Percentiles rank a stretch among this genome's conserved stretches.
These are phyloP conservation scores for Flaveria sonorensis DNA, from an alignment of 129 eudicot genomes.

Conservation along the genomic window DNA sequence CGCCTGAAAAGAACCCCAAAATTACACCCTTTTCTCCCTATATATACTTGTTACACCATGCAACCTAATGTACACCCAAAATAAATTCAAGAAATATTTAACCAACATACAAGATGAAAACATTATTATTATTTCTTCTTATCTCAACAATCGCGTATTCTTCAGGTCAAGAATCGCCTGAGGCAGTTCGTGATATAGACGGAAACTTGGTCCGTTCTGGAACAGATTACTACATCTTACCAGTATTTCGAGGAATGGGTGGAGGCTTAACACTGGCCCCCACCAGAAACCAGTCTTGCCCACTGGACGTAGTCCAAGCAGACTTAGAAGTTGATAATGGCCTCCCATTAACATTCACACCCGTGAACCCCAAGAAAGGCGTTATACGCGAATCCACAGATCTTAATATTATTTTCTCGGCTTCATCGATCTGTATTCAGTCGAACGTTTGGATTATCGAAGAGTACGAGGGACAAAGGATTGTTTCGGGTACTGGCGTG, in stretches of 20 bases:
- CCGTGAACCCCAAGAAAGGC: background rate
- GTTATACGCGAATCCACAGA: constrained; percentile 8
- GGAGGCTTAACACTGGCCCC: constrained; percentile 5
- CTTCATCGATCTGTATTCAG: background rate
- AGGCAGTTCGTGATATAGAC: background rate
- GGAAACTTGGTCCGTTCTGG: constrained; percentile 5
- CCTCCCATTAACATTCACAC: background rate
- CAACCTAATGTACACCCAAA: background rate
- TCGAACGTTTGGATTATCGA: constrained; percentile 6
- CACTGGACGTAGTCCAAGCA: constrained; percentile 2
- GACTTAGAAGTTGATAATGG: background rate
- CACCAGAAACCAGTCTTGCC: constrained; percentile 7
- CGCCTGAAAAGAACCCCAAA: background rate
- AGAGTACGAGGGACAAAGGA: background rate
- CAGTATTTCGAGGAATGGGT: background rate
- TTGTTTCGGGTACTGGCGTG: background rate
- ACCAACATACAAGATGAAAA: background rate
- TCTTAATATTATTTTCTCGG: constrained; percentile 9
- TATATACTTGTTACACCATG: background rate
- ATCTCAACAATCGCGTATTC: background rate
- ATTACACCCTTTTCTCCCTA: background rate
- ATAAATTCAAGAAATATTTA: background rate
- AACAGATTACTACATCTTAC: constrained; percentile 4
- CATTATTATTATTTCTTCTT: background rate
- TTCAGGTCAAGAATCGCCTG: background rate